phyloP scores from a whole-genome alignment of 176 grass and related monocot species.

The Saccharum spontaneum region DNA sequence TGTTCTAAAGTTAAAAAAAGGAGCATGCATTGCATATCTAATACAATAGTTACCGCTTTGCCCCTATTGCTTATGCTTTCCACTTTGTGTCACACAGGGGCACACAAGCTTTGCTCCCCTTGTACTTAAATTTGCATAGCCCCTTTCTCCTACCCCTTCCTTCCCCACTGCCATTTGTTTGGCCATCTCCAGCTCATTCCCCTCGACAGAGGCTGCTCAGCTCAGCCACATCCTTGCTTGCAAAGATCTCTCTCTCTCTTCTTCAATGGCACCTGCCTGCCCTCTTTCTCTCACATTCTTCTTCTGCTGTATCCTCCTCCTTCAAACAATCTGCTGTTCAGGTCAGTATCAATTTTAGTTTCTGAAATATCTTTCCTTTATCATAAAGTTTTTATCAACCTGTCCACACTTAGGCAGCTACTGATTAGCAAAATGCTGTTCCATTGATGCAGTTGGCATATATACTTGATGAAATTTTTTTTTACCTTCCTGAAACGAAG shows the following conservation, averaged over 20 bases:
- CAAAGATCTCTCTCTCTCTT: neutral
- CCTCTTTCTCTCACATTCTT: slow-evolving; percentile 29
- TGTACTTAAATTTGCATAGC: slow-evolving; percentile 24
- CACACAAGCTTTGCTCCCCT: slow-evolving; percentile 24
- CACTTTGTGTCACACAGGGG: slow-evolving; percentile 37
- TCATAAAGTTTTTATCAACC: neutral
- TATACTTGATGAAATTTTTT: neutral
- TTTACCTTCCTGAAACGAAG: neutral
- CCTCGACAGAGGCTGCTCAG: neutral
- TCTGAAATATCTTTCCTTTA: neutral
- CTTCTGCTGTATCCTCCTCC: slow-evolving; percentile 38
- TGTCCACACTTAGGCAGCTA: neutral
- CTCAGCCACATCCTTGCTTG: slow-evolving; percentile 19
- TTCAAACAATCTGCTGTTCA: slow-evolving; percentile 42
- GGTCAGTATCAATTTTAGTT: slow-evolving; percentile 36
- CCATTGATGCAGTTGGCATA: slow-evolving; percentile 1
- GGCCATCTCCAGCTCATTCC: slow-evolving; percentile 30
- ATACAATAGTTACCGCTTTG: slow-evolving; percentile 29
- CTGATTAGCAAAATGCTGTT: slow-evolving; percentile 5
- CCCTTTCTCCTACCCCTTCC: slow-evolving; percentile 33
- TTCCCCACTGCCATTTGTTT: slow-evolving; percentile 25
- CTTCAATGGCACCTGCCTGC: slow-evolving; percentile 45
- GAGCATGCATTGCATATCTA: slow-evolving; percentile 22
- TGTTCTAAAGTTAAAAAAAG: slow-evolving; percentile 29
- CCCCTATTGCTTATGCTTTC: slow-evolving; percentile 47